A percentile compares a stretch with the other conserved stretches of the same genome.
Conservation (phyloP, 306 rosid species). For the Citrullus amarus region DNA sequence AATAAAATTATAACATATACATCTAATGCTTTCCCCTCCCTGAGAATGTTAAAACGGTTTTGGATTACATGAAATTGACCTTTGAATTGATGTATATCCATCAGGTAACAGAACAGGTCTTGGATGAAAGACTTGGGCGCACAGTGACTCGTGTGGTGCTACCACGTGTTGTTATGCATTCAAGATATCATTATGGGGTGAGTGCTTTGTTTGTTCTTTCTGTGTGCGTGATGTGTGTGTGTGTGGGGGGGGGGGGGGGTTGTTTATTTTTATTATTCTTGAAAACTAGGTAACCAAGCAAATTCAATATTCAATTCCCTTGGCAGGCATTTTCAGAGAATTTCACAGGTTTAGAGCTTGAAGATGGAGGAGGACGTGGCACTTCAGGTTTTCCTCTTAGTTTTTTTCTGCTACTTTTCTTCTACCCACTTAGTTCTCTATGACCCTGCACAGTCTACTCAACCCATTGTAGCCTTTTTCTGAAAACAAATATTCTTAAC, state of each 20-base stretch:
- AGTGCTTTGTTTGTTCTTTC: conserved; percentile 2
- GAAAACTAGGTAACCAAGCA: conserved; percentile 3
- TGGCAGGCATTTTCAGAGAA: conserved; percentile 80
- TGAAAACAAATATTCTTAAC: neutral
- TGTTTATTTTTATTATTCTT: too few relatives aligned
- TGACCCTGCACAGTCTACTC: neutral
- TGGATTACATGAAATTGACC: neutral
- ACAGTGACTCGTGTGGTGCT: conserved; percentile 86
- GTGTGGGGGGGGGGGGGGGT: neutral
- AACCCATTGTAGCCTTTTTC: neutral
- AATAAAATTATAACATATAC: neutral
- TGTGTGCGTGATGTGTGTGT: neutral
- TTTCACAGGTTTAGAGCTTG: conserved; percentile 93
- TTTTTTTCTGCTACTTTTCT: neutral
- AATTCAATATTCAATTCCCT: neutral
- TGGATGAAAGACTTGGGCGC: conserved; percentile 95
- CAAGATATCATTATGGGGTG: conserved; percentile 88
- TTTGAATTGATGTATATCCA: neutral
- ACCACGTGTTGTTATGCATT: conserved; percentile 96
- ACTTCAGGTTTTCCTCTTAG: conserved; percentile 59
- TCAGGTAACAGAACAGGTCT: conserved; percentile 78
- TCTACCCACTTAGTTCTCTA: neutral
- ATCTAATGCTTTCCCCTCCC: neutral
- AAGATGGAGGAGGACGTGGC: conserved; percentile 99
- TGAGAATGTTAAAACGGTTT: neutral